Evolutionary conservation across 2,329 filamentous ascomycete genomes (phyloP), one percentile per base, ranked within the genome.

Genomic region (Scopulariopsis brevicaulis): DNA sequence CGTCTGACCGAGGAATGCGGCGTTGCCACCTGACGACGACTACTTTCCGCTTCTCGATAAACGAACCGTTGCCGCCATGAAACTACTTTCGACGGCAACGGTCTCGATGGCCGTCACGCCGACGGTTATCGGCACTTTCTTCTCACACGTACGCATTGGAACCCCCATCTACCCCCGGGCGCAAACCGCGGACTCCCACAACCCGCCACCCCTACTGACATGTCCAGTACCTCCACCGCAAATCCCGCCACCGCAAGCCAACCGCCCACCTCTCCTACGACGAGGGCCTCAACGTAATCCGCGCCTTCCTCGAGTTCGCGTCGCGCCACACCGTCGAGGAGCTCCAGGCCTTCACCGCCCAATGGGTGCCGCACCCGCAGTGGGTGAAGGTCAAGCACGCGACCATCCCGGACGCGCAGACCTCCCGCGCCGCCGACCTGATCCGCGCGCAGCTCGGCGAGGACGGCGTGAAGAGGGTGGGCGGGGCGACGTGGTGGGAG

Each of bases 241-340:
- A 87, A 66, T 81, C 84, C 1, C 78, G 87, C 34, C 84, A 80
- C 61, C 78, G 92, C 63, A 92, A 92, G 62, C 93, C 93, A 0
- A 96, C 90, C 1, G 88, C 89, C 1, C 90, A 96, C 69, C 84
- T 99, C 58, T 92, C 91, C 57, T 99, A 99, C 73, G 89, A 97
- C 68, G 89, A 96, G 73, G 93, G 92, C 43, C 80, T 99, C 15
- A 84, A 90, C 62, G 79, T 99, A 55, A 87, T 97, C 65, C 89
- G 91, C 55, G 83, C 86, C 40, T 97, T 99, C 70, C 81, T 99
- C 40, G 72, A 82, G 50, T 94, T 91, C 70, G 87, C 91, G 3
- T 91, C 93, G 1, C 86, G 90, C 62, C 90, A 96, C 69, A 91
- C 90, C 0, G 87, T 99, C 65, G 94, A 99, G 71, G 91, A 97